These are phyloP conservation scores for Elsinoe australis DNA, from an alignment of 2,329 filamentous ascomycete genomes.

Conservation along the genomic window DNA sequence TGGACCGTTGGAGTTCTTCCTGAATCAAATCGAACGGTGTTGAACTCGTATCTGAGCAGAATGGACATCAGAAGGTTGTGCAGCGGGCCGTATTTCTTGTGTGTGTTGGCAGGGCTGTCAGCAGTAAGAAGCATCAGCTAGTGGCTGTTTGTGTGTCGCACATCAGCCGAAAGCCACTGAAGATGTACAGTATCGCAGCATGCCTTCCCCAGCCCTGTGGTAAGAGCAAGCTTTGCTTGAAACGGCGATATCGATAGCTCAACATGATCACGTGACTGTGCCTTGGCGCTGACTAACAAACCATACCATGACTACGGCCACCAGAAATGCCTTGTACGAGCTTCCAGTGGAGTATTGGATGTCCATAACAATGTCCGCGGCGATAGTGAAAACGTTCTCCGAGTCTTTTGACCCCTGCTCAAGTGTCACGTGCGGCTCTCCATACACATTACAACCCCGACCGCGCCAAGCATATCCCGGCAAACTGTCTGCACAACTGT, in stretches of 20 bases:
- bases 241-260: constrained; percentile 2
- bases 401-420: no score
- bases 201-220: constrained; percentile 9
- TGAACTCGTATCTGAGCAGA: not conserved
- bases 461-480: no score
- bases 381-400: no score
- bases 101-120: not conserved
- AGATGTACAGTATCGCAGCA: not conserved
- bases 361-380: no score
- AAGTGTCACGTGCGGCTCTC: no score
- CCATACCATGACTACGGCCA: not conserved
- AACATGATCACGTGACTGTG: not conserved
- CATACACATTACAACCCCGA: no score
- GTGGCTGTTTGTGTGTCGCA: not conserved
- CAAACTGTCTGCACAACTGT: no score
- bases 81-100: no score
- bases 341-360: not conserved
- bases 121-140: not conserved
- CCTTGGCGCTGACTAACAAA: constrained; percentile 12
- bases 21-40: constrained; percentile 5
- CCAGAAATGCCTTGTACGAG: not conserved
- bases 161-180: not conserved
- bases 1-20: constrained; percentile 9
- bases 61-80: not conserved
- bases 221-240: not conserved